phyloP scores from a whole-genome alignment of 257 asterid genomes.

The Jasminum sambac region DNA sequence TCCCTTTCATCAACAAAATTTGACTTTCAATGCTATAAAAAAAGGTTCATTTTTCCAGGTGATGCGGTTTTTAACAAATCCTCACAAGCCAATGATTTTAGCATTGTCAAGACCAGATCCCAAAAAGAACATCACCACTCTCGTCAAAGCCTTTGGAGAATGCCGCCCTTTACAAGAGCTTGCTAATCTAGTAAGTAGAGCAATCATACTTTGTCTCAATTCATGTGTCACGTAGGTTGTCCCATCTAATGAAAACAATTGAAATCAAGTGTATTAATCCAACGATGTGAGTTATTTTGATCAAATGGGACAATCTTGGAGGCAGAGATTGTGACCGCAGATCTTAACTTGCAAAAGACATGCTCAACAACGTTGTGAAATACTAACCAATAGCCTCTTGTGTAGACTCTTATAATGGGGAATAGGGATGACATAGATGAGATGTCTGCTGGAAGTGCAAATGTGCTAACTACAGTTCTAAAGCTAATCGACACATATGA shows the following conservation, averaged over 20 bases:
- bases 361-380: too few relatives aligned
- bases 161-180: slow-evolving; percentile 75
- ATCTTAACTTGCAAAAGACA: too few relatives aligned
- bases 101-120: slow-evolving; percentile 90
- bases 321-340: too few relatives aligned
- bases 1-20: background rate
- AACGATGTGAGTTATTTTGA: too few relatives aligned
- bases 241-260: too few relatives aligned
- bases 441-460: slow-evolving; percentile 69
- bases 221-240: too few relatives aligned
- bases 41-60: slow-evolving; percentile 36
- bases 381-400: background rate
- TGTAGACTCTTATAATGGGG: slow-evolving; percentile 88
- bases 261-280: too few relatives aligned
- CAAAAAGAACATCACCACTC: slow-evolving; percentile 73
- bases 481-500: slow-evolving; percentile 76
- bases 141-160: slow-evolving; percentile 83
- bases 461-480: slow-evolving; percentile 65
- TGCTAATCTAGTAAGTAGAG: slow-evolving; percentile 72
- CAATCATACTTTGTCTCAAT: background rate
- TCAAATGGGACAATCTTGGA: too few relatives aligned
- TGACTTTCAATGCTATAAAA: background rate
- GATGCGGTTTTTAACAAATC: slow-evolving; percentile 79
- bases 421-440: slow-evolving; percentile 82
- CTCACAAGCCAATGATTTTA: slow-evolving; percentile 89